Evolutionary conservation across 768 basidiomycete species (phyloP).

Genomic region (Phallus indusiatus): DNA sequence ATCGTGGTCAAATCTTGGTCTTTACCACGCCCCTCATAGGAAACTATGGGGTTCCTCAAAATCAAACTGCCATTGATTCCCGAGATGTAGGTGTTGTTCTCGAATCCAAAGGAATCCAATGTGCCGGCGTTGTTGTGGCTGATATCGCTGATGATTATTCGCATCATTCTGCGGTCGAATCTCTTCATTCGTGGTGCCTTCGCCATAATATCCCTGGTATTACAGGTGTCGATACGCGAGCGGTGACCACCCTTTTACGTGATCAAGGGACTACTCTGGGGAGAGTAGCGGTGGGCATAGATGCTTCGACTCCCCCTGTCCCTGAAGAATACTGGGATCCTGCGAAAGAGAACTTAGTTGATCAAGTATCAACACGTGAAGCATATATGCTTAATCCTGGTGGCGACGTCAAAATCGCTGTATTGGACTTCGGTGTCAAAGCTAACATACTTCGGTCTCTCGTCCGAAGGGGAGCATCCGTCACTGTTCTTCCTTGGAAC

Average conservation of each 20-base stretch:
- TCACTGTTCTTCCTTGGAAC: slow-evolving; percentile 97
- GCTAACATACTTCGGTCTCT: slow-evolving; percentile 94
- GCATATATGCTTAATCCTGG: slow-evolving; percentile 79
- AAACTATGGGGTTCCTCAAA: slow-evolving; percentile 92
- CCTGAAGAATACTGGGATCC: slow-evolving; percentile 89
- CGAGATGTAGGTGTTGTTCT: slow-evolving; percentile 80
- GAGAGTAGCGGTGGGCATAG: slow-evolving; percentile 74
- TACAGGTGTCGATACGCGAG: slow-evolving; percentile 95
- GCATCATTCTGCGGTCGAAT: slow-evolving; percentile 90
- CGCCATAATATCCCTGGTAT: slow-evolving; percentile 86
- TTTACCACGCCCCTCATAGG: slow-evolving; percentile 98
- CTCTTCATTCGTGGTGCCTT: slow-evolving; percentile 86
- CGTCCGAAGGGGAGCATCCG: slow-evolving; percentile 80
- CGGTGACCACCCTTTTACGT: slow-evolving; percentile 86
- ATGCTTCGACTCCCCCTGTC: slow-evolving; percentile 52
- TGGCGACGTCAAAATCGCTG: slow-evolving; percentile 86
- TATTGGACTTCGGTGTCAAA: slow-evolving; percentile 95
- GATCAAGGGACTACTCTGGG: slow-evolving; percentile 97
- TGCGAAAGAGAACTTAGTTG: slow-evolving; percentile 83
- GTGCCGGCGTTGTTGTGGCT: slow-evolving; percentile 84
- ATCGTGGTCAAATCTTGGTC: slow-evolving; percentile 94
- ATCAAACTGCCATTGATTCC: slow-evolving; percentile 60
- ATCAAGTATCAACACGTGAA: slow-evolving; percentile 78
- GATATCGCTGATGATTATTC: slow-evolving; percentile 94
- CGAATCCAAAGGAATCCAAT: slow-evolving; percentile 85